Conservation (phyloP, 2,329 filamentous ascomycete species). For the Whalleya microplaca region DNA sequence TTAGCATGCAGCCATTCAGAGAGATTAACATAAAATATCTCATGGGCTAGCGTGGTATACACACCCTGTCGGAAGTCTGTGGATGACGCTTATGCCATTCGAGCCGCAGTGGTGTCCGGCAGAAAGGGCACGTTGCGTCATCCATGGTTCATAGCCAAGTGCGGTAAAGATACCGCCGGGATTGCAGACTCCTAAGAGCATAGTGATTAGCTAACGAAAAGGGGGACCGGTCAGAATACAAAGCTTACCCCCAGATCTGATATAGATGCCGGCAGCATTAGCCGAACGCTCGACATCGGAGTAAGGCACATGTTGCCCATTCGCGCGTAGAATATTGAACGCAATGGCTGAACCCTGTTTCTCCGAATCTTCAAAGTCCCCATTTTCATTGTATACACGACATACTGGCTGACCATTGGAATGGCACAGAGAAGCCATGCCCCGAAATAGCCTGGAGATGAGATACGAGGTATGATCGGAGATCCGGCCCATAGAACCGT, state of each 20-base stretch:
- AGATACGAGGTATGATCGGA: conserved; percentile 62
- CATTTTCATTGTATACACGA: conserved; percentile 58
- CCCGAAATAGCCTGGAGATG: conserved; percentile 51
- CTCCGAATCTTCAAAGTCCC: conserved; percentile 52
- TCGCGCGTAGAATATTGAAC: conserved; percentile 61
- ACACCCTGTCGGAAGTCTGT: conserved; percentile 58
- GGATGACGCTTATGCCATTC: conserved; percentile 55
- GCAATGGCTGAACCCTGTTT: conserved; percentile 65
- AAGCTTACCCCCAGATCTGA: conserved; percentile 58
- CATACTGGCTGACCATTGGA: conserved; percentile 55
- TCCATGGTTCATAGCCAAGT: conserved; percentile 54
- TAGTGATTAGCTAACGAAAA: conserved; percentile 9
- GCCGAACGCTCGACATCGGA: conserved; percentile 62
- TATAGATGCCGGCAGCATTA: conserved; percentile 58
- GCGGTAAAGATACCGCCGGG: conserved; percentile 52
- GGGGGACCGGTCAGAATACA: neutral
- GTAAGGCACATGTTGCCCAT: conserved; percentile 59
- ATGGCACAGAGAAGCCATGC: conserved; percentile 54
- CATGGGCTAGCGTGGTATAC: conserved; percentile 10
- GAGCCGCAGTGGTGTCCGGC: conserved; percentile 62
- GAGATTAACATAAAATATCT: neutral
- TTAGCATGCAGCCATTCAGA: conserved; percentile 3
- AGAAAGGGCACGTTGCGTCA: conserved; percentile 58
- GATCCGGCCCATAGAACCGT: conserved; percentile 60
- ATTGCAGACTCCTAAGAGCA: conserved; percentile 48